Evolutionary conservation across 78 protist species (phyloP).

Genomic region (Dictyostelium intermedium): DNA sequence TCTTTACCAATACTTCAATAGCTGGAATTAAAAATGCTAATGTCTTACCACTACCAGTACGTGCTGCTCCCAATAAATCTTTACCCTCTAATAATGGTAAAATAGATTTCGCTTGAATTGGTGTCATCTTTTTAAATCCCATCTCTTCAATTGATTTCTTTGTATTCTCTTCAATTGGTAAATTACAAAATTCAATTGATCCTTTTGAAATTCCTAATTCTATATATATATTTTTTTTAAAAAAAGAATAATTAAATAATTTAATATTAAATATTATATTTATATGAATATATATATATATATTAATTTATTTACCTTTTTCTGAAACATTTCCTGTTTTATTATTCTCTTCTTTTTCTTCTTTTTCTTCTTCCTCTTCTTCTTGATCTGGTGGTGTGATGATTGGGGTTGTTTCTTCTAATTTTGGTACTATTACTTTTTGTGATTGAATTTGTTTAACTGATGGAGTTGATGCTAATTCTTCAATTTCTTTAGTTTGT

Average conservation of each 20-base stretch:
- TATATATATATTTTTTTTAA: not conserved
- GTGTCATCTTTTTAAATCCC: slow-evolving; percentile 93
- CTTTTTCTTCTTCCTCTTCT: not conserved
- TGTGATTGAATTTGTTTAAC: not conserved
- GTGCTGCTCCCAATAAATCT: slow-evolving; percentile 96
- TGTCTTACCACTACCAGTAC: slow-evolving; percentile 98
- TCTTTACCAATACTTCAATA: slow-evolving; percentile 89
- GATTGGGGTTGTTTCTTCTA: not conserved
- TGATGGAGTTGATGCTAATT: slow-evolving; percentile 21
- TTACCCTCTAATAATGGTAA: slow-evolving; percentile 94
- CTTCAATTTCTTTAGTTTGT: not conserved
- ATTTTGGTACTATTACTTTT: not conserved
- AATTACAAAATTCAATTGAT: slow-evolving; percentile 59
- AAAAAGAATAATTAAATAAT: too few species aligned
- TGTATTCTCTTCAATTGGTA: slow-evolving; percentile 78
- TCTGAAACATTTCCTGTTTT: slow-evolving; percentile 1
- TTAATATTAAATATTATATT: not conserved
- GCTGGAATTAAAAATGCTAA: slow-evolving; percentile 98
- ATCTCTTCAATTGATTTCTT: slow-evolving; percentile 83
- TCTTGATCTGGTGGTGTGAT: not conserved
- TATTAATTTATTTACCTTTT: not conserved
- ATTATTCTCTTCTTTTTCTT: not conserved
- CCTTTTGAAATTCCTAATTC: slow-evolving; percentile 38
- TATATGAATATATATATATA: not conserved
- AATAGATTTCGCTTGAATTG: slow-evolving; percentile 93